phyloP scores from a whole-genome alignment of 2,329 filamentous ascomycete genomes.

The Fusarium praegraminearum region DNA sequence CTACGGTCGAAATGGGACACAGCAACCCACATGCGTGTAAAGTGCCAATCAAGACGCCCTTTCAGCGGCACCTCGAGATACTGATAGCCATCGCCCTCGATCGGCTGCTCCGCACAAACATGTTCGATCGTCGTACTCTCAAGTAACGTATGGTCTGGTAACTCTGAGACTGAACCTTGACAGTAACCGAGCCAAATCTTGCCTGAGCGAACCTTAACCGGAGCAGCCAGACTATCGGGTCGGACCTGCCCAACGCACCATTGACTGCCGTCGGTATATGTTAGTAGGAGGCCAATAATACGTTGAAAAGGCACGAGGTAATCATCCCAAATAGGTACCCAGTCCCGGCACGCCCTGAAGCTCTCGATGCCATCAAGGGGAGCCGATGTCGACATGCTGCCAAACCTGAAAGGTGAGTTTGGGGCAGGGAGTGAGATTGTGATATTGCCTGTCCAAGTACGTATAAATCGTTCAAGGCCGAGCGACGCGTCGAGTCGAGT shows the following conservation, averaged over 20 bases:
- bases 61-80: background rate
- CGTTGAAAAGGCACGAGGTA: too few relatives aligned
- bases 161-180: too few relatives aligned
- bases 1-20: background rate
- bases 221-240: background rate
- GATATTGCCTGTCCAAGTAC: background rate
- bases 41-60: background rate
- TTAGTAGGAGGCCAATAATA: background rate
- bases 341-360: background rate
- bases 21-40: background rate
- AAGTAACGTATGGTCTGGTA: too few relatives aligned
- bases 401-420: rapidly evolving
- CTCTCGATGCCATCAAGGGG: background rate
- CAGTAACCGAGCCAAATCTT: background rate
- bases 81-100: rapidly evolving
- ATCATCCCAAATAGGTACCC: background rate
- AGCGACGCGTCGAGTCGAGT: rapidly evolving
- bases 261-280: background rate
- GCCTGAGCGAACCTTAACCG: background rate
- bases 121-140: rapidly evolving
- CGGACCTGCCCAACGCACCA: constrained; percentile 1
- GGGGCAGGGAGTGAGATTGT: background rate
- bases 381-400: background rate
- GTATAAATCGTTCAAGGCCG: rapidly evolving
- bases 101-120: background rate